phyloP scores from a whole-genome alignment of 371 early-diverging fungal genomes.

The Syncephalastrum monosporum region DNA sequence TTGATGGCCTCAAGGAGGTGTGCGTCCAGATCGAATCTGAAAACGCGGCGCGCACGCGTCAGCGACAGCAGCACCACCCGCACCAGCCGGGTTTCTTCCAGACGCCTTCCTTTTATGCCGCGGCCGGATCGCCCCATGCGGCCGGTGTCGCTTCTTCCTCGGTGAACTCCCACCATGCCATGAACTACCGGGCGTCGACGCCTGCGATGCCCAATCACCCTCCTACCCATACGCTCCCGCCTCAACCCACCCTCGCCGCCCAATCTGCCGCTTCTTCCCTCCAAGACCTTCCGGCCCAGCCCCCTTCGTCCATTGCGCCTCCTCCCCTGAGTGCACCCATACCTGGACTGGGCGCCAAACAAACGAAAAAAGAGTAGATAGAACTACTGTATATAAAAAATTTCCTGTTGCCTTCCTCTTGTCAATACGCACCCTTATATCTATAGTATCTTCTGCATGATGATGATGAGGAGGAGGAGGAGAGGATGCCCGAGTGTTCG shows the following conservation, averaged over 20 bases:
- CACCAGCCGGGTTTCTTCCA: conserved; percentile 32
- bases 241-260: conserved; percentile 11
- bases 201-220: background rate
- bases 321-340: background rate
- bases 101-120: conserved; percentile 13
- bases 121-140: no score
- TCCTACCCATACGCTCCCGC: conserved; percentile 1
- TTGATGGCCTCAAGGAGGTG: conserved; percentile 48
- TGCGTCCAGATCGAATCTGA: conserved; percentile 51
- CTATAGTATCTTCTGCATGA: no score
- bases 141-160: no score
- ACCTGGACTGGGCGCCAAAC: background rate
- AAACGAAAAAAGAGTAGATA: conserved; percentile 10
- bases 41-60: conserved; percentile 21
- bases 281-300: conserved; percentile 5
- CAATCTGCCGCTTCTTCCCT: conserved; percentile 6
- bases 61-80: conserved; percentile 11
- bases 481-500: no score
- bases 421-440: background rate
- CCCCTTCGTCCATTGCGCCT: conserved; percentile 1
- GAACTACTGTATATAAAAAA: background rate
- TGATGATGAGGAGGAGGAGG: no score
- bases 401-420: no score
- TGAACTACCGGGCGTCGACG: conserved; percentile 7
- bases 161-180: conserved; percentile 1